Base-by-base conservation (phyloP, 495 filamentous ascomycete genomes). In the Hyphodiscus hymeniophilus region DNA sequence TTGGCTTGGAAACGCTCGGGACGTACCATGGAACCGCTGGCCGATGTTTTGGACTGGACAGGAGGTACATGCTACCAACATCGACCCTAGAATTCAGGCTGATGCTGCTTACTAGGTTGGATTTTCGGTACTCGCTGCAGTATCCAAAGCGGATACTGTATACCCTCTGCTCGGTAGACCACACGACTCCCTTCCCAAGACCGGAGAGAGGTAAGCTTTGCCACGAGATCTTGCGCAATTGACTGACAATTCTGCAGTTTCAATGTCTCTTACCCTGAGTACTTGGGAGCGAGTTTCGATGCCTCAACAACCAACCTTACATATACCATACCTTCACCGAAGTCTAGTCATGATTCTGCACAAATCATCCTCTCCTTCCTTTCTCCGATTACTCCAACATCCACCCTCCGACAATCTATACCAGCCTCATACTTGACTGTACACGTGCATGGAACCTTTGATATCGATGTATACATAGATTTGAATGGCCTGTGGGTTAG, bases 291-390 rank as follows among this genome's bases (percentile, higher is more conserved):
- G 10, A 83, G 79, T 13, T 97, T 90, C 59, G 91, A 97, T 68
- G 86, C 91, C 32, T 94, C 89, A 1, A 91, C 86, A 0, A 97
- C 91, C 24, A 95, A 94, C 56, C 74, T 97, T 42, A 91, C 85
- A 30, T 97, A 95, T 62, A 64, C 63, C 15, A 79, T 97, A 33
- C 71, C 72, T 3, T 67, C 71, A 3, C 68, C 76, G 3, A 57
- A 62, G 5, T 32, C 54, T 3, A 54, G 55, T 11, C 51, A 66
- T 15, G 52, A 59, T 22, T 13, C 47, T 13, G 51, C 55, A 7
- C 76, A 81, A 45, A 64, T 97, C 45, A 79, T 77, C 2, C 73
- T 95, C 18, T 91, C 89, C 2, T 95, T 95, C 65, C 73, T 95
- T 31, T 95, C 89, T 18, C 91, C 91, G 4, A 87, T 97, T 38